Base-by-base conservation (phyloP, 768 basidiomycete species). In the Auriscalpium microsporum region DNA sequence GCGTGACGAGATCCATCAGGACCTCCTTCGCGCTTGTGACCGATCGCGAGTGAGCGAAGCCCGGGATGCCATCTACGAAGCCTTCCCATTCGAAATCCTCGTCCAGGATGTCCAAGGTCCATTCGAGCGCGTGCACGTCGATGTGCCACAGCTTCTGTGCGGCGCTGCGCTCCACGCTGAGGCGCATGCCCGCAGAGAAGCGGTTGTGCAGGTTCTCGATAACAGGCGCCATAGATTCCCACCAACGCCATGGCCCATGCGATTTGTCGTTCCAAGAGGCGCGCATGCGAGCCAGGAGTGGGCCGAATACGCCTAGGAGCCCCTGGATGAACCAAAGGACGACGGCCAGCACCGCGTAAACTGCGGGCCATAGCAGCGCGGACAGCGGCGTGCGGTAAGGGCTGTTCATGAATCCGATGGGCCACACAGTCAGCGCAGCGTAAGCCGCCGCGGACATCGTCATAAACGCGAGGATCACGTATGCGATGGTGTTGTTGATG, bases 321-420 rank as follows among this genome's bases (percentile, higher is more conserved):
- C 17, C 14, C 8, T 42, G 40, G 14, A 42, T 5, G 40, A 13
- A 42, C 17, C 17, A 17, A 13, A 42, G 13, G 17, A 42, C 2
- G 14, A 13, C 40, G 8, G 17, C 14, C 4, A 42, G 40, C 17
- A 9, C 40, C 40, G 17, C 40, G 40, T 42, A 17, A 14, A 17
- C 17, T 13, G 17, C 13, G 3, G 40, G 40, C 40, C 40, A 42
- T 7, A 42, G 17, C 13, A 42, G 13, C 3, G 8, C 23, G 3
- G 59, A 56, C 8, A 61, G 28, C 6, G 59, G 59, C 10, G 59
- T 61, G 44, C 54, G 54, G 38, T 59, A 61, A 1, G 59, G 59
- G n/a, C 58, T 49, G 50, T 50, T 50, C 40, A 48, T 53, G 14
- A 16, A 52, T 17, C 16, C 48, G n/a, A 61, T 38, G 3, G 59